Base-by-base conservation (phyloP, 1,139 yeast genomes). In the Diutina pseudorugosa region DNA sequence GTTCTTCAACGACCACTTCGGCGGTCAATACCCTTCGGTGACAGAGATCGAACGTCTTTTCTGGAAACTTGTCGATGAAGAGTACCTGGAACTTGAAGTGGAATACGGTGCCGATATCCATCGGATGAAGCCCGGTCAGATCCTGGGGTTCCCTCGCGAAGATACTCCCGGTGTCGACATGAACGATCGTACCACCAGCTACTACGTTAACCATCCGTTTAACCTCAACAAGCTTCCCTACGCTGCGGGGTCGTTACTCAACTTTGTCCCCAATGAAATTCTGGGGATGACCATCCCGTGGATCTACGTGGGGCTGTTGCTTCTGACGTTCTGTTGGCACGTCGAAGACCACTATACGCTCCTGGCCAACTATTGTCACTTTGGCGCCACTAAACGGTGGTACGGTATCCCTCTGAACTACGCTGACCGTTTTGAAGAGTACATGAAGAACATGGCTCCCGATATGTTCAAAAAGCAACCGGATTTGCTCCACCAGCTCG, bases 211-310 rank as follows among this genome's bases (percentile, higher is more conserved):
- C 1, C 89, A 83, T 62, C 82, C 87, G 0, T 83, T 82, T 74
- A 85, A 85, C 62, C 69, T 85, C 58, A 79, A 84, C 8, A 80
- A 78, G 56, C 65, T 85, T 33, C 91, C 93, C 1, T 80, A 76
- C 65, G 79, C 85, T 5, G 67, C 72, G 43, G 87, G 87, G 0
- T 83, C 90, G 1, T 65, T 85, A 21, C 68, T 85, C 52, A 81
- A 80, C 55, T 77, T 76, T 59, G 74, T 83, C 55, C 76, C 77
- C 57, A 76, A 80, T 36, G 74, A 80, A 48, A 84, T 85, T 1
- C 81, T 90, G 0, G 94, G 94, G 1, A 85, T 85, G 91, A 85
- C 93, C 0, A 75, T 83, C 7, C 94, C 94, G 1, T 85, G 94
- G 94, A 72, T 85, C 9, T 85, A 85, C 59, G 75, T 85, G 27